Percentiles rank a stretch among this genome's conserved stretches.
phyloP scores from a whole-genome alignment of 164 flowering plant genomes.

The Vitis rupestris region DNA sequence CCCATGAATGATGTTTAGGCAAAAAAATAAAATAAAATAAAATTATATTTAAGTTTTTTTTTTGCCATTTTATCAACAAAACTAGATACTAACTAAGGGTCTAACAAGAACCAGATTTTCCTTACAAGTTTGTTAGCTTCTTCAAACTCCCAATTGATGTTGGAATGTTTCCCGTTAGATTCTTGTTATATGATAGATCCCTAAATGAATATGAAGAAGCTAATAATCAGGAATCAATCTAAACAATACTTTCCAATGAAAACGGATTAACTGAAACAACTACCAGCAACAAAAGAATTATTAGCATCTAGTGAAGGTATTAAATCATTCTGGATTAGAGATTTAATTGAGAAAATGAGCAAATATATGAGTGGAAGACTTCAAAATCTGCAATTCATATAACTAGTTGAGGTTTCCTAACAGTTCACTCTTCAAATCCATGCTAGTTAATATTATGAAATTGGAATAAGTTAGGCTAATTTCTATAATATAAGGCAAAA shows the following conservation, averaged over 20 bases:
- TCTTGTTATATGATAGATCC: conserved; percentile 54
- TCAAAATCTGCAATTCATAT: conserved; percentile 45
- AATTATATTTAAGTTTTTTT: too few species aligned
- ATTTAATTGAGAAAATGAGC: not conserved
- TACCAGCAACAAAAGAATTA: too few species aligned
- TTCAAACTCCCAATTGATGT: conserved; percentile 38
- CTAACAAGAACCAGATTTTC: not conserved
- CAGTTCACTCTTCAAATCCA: conserved; percentile 38
- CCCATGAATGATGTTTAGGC: too few species aligned
- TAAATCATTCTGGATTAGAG: not conserved
- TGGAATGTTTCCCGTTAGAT: conserved; percentile 52
- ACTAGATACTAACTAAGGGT: not conserved
- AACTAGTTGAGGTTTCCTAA: conserved; percentile 32
- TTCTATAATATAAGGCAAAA: not conserved
- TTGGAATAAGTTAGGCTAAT: not conserved
- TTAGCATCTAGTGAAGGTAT: too few species aligned
- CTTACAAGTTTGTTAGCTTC: conserved; percentile 53
- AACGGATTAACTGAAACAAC: too few species aligned
- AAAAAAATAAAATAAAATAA: too few species aligned
- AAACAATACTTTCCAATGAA: not conserved
- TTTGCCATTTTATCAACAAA: not conserved
- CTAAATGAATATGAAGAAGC: conserved; percentile 20
- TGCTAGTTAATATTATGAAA: conserved; percentile 40
- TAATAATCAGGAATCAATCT: not conserved
- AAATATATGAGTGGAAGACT: conserved; percentile 15